Base-by-base conservation (phyloP, 306 rosid species). In the barrel medic (Medicago truncatula) region DNA sequence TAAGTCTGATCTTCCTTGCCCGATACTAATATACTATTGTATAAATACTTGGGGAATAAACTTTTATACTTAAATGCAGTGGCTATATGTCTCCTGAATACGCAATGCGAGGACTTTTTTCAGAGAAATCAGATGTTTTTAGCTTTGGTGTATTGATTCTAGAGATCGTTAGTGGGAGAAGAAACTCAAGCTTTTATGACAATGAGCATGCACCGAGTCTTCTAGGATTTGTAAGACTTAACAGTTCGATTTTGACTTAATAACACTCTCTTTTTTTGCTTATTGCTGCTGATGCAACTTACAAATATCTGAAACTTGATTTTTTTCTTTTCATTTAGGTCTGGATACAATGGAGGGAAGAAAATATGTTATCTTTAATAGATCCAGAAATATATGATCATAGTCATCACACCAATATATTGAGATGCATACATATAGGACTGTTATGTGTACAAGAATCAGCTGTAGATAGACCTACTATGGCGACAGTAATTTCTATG, bases 381-480 rank as follows among this genome's bases (percentile, higher is more conserved):
- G 52, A 46, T 11, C 16, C n/a, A 46, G 52, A 12, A 46, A 46
- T 46, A 46, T 46, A 46, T 13, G 52, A 46, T 46, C 16, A 46
- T 12, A 46, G 14, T 46, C n/a, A 46, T 46, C 41, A 57, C 9
- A 25, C 23, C 3, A 9, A 72, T 57, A 66, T 82, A 13, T 46
- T 47, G 0, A 82, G 79, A 38, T 82, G 67, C 72, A 73, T 77
- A 67, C 79, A 82, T 63, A 72, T 72, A 34, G 79, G 76, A 25
- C 82, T 77, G 38, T 17, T 82, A n/a, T 82, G 85, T 67, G 85
- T 77, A 44, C 85, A 77, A 77, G 79, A 82, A 41, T 8, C 10
- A 25, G 76, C 76, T 3, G 8, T 11, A 39, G 76, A 82, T 1
- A 59, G 85, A 31, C 76, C 83, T 21, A 56, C 5, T 28, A 71